Evolutionary conservation across 148 eudicot species (phyloP).

Genomic region (Heliamphora exappendiculata): DNA sequence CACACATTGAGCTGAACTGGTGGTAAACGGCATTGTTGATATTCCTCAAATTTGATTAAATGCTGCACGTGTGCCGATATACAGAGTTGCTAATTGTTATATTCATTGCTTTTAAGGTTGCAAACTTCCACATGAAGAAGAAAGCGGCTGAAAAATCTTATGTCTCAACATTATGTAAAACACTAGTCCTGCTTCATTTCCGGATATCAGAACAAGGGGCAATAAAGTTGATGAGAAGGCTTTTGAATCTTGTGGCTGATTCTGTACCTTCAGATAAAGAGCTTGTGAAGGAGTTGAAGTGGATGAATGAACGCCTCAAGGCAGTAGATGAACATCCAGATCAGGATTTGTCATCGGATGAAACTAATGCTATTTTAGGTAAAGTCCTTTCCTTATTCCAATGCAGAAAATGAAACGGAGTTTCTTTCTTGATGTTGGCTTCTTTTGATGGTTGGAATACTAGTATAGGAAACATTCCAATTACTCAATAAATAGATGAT

Average conservation of each 20-base stretch:
- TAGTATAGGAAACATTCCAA: neutral
- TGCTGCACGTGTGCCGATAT: neutral
- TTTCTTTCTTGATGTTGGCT: neutral
- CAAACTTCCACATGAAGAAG: slow-evolving; percentile 54
- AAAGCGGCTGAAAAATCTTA: slow-evolving; percentile 77
- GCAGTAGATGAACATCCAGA: slow-evolving; percentile 56
- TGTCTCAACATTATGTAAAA: slow-evolving; percentile 58
- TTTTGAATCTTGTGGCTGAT: slow-evolving; percentile 42
- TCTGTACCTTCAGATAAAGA: slow-evolving; percentile 70
- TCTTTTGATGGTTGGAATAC: neutral
- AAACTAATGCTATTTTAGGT: slow-evolving; percentile 55
- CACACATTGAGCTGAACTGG: neutral
- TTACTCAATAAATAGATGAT: neutral
- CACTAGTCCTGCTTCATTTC: slow-evolving; percentile 54
- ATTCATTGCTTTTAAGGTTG: slow-evolving; percentile 31
- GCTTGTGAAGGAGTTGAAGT: slow-evolving; percentile 55
- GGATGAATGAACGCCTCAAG: slow-evolving; percentile 56
- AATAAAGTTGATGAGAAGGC: slow-evolving; percentile 58
- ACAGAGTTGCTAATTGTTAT: slow-evolving; percentile 4
- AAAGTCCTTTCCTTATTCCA: slow-evolving; percentile 13
- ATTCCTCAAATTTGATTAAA: neutral
- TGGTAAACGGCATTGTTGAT: neutral
- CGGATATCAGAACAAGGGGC: slow-evolving; percentile 62
- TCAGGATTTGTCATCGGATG: slow-evolving; percentile 46
- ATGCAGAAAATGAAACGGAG: neutral